A percentile compares a stretch with the other conserved stretches of the same genome.
Conservation (phyloP, 306 rosid species). For the Glycine tomentella region DNA sequence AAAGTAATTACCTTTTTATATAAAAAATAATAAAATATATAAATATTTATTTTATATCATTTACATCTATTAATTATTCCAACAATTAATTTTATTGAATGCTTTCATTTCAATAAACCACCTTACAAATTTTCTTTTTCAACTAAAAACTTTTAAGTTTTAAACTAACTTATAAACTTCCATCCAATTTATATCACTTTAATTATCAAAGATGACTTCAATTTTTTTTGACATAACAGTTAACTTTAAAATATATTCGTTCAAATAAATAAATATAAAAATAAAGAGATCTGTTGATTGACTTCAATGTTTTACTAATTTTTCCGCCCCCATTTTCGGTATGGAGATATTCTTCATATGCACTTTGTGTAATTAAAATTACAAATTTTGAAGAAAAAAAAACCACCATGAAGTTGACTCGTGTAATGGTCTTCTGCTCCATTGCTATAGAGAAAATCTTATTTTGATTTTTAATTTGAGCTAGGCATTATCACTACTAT, state of each 20-base stretch:
- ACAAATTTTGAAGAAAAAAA: not conserved
- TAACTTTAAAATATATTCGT: not conserved
- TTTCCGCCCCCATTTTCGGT: not conserved
- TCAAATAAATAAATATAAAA: no score
- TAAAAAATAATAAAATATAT: no score
- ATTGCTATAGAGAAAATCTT: not conserved
- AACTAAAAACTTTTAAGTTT: no score
- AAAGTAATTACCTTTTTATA: no score
- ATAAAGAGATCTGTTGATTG: not conserved
- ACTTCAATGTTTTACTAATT: not conserved
- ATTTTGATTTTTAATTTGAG: constrained; percentile 7
- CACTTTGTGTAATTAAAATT: not conserved
- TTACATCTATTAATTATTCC: no score
- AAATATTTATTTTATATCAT: no score
- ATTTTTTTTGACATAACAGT: no score
- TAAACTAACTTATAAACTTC: no score
- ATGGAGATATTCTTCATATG: not conserved
- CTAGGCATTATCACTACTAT: not conserved
- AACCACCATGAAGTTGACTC: constrained; percentile 16
- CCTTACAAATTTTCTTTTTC: no score
- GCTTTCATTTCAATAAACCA: no score
- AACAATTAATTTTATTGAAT: not conserved
- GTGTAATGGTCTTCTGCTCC: not conserved
- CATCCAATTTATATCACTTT: no score
- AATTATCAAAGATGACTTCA: no score